Percentiles rank a stretch among this genome's conserved stretches.
Evolutionary conservation across 1,284 basidiomycete genomes (phyloP).

Genomic region (Abortiporus biennis): DNA sequence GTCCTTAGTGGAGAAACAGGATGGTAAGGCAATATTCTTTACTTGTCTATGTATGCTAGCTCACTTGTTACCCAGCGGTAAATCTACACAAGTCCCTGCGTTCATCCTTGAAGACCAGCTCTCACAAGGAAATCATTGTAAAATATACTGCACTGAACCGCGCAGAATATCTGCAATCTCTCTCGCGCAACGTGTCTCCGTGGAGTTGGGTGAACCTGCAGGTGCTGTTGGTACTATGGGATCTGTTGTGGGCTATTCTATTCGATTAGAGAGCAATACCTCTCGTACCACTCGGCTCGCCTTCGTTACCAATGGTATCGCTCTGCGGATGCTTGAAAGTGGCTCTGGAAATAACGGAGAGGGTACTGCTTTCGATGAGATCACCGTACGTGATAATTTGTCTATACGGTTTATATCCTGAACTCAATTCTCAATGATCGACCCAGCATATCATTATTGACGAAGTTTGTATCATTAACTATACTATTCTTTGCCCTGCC

Average conservation of each 20-base stretch:
- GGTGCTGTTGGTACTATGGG: conserved; percentile 75
- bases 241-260: conserved; percentile 93
- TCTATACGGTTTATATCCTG: conserved; percentile 12
- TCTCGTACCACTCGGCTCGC: conserved; percentile 77
- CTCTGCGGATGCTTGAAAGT: conserved; percentile 92
- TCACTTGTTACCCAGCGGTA: conserved; percentile 58
- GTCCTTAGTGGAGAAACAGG: conserved; percentile 98
- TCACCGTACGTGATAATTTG: conserved; percentile 57
- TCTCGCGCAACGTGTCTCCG: conserved; percentile 91
- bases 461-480: conserved; percentile 47
- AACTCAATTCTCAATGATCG: conserved; percentile 4
- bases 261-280: conserved; percentile 88
- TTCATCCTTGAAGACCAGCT: conserved; percentile 94
- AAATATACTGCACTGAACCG: conserved; percentile 95
- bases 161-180: conserved; percentile 97
- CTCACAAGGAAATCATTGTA: conserved; percentile 78
- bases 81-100: conserved; percentile 95
- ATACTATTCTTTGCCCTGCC: not conserved
- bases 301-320: conserved; percentile 94
- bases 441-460: conserved; percentile 81
- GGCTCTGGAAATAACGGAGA: conserved; percentile 60
- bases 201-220: conserved; percentile 85
- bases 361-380: conserved; percentile 84
- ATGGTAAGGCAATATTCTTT: conserved; percentile 51
- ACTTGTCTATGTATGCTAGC: conserved; percentile 4